Evolutionary conservation across 2,329 filamentous ascomycete species (phyloP).

Genomic region (Beauveria pseudobassiana): DNA sequence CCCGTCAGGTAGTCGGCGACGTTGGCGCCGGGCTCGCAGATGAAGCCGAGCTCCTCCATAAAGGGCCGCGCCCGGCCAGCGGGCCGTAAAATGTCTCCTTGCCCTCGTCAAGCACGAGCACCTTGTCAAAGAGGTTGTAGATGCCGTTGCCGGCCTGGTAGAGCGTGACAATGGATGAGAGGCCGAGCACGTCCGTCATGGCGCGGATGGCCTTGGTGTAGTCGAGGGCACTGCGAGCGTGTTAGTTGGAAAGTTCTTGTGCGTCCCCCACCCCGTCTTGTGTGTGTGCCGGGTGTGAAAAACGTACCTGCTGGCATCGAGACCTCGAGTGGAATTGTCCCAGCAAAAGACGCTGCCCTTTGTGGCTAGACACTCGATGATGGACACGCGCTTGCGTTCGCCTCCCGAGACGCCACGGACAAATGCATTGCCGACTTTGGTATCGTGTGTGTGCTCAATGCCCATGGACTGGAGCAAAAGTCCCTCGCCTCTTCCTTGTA

Average conservation of each 20-base stretch:
- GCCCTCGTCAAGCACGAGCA: constrained; percentile 59
- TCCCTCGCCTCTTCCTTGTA: constrained; percentile 39
- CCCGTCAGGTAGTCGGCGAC: constrained; percentile 60
- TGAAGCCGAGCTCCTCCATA: constrained; percentile 58
- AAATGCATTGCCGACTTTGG: constrained; percentile 61
- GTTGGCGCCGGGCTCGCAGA: constrained; percentile 54
- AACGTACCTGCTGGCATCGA: constrained; percentile 53
- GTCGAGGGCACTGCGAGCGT: constrained; percentile 40
- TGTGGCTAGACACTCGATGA: constrained; percentile 55
- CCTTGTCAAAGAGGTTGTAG: constrained; percentile 63
- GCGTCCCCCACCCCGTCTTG: no score
- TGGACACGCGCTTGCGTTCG: constrained; percentile 62
- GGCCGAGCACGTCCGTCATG: constrained; percentile 54
- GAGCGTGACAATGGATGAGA: constrained; percentile 55
- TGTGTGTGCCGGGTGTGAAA: no score
- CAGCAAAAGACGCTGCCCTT: constrained; percentile 54
- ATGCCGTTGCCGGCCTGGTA: constrained; percentile 67
- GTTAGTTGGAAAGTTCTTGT: not conserved
- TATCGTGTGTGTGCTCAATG: constrained; percentile 53
- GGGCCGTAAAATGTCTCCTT: constrained; percentile 60
- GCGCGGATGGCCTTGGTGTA: constrained; percentile 54
- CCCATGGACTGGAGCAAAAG: constrained; percentile 51
- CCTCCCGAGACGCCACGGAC: constrained; percentile 61
- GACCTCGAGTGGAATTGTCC: constrained; percentile 60
- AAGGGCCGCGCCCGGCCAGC: constrained; percentile 48